Conservation (phyloP, 163 green algal genomes). For the Chlamydomonas reinhardtii region DNA sequence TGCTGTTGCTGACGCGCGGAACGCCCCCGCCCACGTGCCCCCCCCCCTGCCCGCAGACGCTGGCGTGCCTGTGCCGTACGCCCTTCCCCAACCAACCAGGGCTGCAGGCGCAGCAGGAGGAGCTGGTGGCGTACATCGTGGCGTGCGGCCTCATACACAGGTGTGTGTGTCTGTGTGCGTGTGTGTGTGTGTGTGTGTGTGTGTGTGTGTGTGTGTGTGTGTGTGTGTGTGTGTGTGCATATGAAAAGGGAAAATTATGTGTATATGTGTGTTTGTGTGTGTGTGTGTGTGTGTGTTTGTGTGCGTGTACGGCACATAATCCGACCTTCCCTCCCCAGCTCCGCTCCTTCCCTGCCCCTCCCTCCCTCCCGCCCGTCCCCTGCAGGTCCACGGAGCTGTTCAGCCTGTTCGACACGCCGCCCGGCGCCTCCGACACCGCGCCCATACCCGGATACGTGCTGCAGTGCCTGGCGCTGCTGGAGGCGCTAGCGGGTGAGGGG, state of each 20-base stretch:
- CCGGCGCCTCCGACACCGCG: slow-evolving; percentile 30
- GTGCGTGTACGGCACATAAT: too few species aligned
- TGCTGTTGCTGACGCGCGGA: too few species aligned
- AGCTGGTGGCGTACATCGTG: slow-evolving; percentile 60
- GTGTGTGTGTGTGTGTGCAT: too few species aligned
- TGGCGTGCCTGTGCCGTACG: slow-evolving; percentile 38
- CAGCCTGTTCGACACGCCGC: slow-evolving; percentile 51
- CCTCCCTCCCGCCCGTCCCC: too few species aligned
- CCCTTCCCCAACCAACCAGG: background rate
- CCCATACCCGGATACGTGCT: slow-evolving; percentile 54
- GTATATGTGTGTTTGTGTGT: too few species aligned
- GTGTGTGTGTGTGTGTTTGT: too few species aligned
- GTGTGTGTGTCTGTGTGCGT: background rate
- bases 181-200: too few species aligned
- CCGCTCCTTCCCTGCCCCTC: too few species aligned
- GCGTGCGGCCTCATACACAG: slow-evolving; percentile 63
- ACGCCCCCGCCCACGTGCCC: too few species aligned
- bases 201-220: too few species aligned
- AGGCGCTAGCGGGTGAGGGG: slow-evolving; percentile 51
- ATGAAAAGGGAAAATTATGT: too few species aligned
- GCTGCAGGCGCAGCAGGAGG: slow-evolving; percentile 33
- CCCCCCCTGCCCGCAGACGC: slow-evolving; percentile 1
- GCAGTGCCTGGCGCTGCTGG: slow-evolving; percentile 66
- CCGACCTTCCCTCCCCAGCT: too few species aligned
- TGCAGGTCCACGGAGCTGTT: slow-evolving; percentile 50